A percentile compares a stretch with the other conserved stretches of the same genome.
phyloP scores from a whole-genome alignment of 371 early-diverging fungal species.

The Rhizopus stolonifer region DNA sequence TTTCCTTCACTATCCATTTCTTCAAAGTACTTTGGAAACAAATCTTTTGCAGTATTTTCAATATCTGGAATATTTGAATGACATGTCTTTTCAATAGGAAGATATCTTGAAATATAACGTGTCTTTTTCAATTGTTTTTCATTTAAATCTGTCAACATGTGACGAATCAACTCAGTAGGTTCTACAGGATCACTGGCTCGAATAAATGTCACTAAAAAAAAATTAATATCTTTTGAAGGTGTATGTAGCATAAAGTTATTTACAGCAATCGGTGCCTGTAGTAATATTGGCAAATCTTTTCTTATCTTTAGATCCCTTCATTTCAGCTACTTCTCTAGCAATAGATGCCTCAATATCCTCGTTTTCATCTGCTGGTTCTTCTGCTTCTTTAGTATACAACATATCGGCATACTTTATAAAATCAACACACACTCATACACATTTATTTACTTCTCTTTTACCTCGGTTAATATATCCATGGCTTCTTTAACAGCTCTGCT shows the following conservation, averaged over 20 bases:
- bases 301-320: constrained; percentile 46
- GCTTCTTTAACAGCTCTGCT: constrained; percentile 57
- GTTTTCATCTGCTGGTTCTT: constrained; percentile 40
- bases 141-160: constrained; percentile 59
- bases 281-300: constrained; percentile 53
- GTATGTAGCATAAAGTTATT: background rate
- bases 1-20: constrained; percentile 40
- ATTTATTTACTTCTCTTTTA: constrained; percentile 22
- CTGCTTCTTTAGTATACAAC: constrained; percentile 43
- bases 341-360: constrained; percentile 66
- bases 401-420: constrained; percentile 51
- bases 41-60: constrained; percentile 44
- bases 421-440: background rate
- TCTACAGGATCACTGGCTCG: constrained; percentile 50
- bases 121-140: constrained; percentile 59
- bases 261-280: constrained; percentile 66
- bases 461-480: constrained; percentile 57
- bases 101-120: constrained; percentile 59
- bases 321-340: constrained; percentile 61
- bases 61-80: constrained; percentile 61
- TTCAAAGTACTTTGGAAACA: constrained; percentile 59
- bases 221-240: background rate
- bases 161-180: constrained; percentile 62
- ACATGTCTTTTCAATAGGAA: constrained; percentile 67
- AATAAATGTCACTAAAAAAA: constrained; percentile 49